Evolutionary conservation across 1,139 yeast genomes (phyloP).

Genomic region (Saccharomyces pastorianus): DNA sequence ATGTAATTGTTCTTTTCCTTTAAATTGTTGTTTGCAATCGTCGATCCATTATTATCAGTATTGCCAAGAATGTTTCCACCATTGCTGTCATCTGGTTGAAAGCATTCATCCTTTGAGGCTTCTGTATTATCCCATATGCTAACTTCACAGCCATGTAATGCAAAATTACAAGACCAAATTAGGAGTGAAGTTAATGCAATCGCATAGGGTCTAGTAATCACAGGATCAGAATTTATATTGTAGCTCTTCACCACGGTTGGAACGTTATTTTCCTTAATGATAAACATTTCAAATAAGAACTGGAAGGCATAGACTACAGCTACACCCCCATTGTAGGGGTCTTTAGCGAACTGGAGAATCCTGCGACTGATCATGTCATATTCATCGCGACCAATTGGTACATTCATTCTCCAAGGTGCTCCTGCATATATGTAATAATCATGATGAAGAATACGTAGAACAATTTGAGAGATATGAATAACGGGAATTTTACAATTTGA

Average conservation of each 20-base stretch:
- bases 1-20: constrained; percentile 16
- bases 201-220: constrained; percentile 49
- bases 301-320: constrained; percentile 59
- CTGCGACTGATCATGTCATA: constrained; percentile 45
- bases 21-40: constrained; percentile 29
- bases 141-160: constrained; percentile 49
- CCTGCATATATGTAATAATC: constrained; percentile 77
- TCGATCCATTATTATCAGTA: neutral
- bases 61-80: neutral
- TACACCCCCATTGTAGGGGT: constrained; percentile 35
- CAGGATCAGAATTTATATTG: constrained; percentile 45
- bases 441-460: constrained; percentile 62
- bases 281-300: constrained; percentile 53
- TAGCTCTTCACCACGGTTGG: constrained; percentile 25
- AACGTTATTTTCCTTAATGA: constrained; percentile 33
- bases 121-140: constrained; percentile 33
- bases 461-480: constrained; percentile 67
- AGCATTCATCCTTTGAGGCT: constrained; percentile 10
- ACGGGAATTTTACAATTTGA: constrained; percentile 47
- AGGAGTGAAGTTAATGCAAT: constrained; percentile 46
- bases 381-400: constrained; percentile 51
- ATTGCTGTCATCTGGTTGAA: neutral
- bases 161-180: constrained; percentile 51
- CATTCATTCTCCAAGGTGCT: constrained; percentile 76
- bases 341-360: constrained; percentile 29